Percentiles rank a stretch among this genome's conserved stretches.
Evolutionary conservation across 352 stramenopile genomes (phyloP).

Genomic region (Globisporangium okanoganense): DNA sequence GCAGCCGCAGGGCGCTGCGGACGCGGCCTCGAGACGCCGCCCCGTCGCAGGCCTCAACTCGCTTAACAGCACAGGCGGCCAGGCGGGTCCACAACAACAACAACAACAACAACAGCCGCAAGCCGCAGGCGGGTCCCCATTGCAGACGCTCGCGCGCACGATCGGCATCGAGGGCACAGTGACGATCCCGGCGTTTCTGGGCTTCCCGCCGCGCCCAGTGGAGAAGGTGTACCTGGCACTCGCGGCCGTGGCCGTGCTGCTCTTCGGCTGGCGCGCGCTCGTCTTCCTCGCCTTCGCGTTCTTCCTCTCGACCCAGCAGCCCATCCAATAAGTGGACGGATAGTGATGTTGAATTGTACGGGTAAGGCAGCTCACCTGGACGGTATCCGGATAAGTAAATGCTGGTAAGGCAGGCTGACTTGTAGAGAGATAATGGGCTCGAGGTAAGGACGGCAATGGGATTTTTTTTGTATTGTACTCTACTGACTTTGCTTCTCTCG

Average conservation of each 20-base stretch:
- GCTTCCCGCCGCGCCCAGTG: constrained; percentile 43
- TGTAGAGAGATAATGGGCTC: too few relatives aligned
- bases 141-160: constrained; percentile 43
- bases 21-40: background rate
- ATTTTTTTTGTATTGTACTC: constrained; percentile 4
- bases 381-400: too few relatives aligned
- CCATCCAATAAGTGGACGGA: constrained; percentile 2
- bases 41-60: constrained; percentile 23
- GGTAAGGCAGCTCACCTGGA: too few relatives aligned
- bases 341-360: too few relatives aligned
- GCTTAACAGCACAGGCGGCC: constrained; percentile 6
- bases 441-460: background rate
- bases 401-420: too few relatives aligned
- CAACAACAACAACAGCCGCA: constrained; percentile 5
- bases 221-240: constrained; percentile 73
- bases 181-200: constrained; percentile 53
- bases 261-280: constrained; percentile 77
- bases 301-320: constrained; percentile 56
- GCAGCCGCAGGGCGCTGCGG: background rate
- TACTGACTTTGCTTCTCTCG: background rate
- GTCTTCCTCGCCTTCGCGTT: constrained; percentile 64
- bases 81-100: background rate
- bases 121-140: constrained; percentile 24
- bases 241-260: constrained; percentile 38
- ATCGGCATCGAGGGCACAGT: constrained; percentile 64